Percentiles rank a stretch among this genome's conserved stretches.
These are phyloP conservation scores for Trichoderma asperellum DNA, from an alignment of 2,329 filamentous ascomycete species.

Conservation along the genomic window DNA sequence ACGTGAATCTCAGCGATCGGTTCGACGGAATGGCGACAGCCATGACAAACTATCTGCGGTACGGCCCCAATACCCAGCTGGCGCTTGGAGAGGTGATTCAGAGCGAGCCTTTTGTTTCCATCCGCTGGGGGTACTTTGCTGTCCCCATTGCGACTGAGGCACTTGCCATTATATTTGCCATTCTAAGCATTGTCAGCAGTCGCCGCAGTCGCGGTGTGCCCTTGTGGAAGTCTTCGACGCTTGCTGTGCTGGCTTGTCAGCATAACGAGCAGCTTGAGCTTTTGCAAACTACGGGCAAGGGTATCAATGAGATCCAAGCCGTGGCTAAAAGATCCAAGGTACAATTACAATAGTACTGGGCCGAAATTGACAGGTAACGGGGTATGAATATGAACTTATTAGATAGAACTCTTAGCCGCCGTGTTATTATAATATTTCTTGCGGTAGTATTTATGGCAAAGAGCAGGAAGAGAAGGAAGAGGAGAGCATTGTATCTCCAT, in stretches of 20 bases:
- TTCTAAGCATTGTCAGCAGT: background rate
- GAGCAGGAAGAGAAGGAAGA: too few relatives aligned
- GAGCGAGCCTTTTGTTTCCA: background rate
- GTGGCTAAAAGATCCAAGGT: background rate
- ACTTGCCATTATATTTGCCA: background rate
- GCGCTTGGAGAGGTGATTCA: background rate
- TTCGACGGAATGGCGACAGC: background rate
- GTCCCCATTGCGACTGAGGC: background rate
- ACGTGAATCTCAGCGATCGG: background rate
- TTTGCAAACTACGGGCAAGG: background rate
- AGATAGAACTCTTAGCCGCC: too few relatives aligned
- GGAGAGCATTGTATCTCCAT: too few relatives aligned
- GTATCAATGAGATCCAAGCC: background rate
- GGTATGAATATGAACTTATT: background rate
- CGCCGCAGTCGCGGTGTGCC: background rate
- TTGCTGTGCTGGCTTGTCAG: background rate
- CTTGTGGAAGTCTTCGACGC: background rate
- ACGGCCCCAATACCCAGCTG: background rate
- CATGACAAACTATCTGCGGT: background rate
- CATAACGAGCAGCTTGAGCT: background rate
- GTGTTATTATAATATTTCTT: too few relatives aligned
- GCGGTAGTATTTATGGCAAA: too few relatives aligned
- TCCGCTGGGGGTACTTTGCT: background rate
- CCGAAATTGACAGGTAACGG: too few relatives aligned
- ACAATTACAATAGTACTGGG: background rate